Percentiles rank a stretch among this genome's conserved stretches.
Conservation (phyloP, 2,329 filamentous ascomycete species). For the Plectosphaerella cucumerina region DNA sequence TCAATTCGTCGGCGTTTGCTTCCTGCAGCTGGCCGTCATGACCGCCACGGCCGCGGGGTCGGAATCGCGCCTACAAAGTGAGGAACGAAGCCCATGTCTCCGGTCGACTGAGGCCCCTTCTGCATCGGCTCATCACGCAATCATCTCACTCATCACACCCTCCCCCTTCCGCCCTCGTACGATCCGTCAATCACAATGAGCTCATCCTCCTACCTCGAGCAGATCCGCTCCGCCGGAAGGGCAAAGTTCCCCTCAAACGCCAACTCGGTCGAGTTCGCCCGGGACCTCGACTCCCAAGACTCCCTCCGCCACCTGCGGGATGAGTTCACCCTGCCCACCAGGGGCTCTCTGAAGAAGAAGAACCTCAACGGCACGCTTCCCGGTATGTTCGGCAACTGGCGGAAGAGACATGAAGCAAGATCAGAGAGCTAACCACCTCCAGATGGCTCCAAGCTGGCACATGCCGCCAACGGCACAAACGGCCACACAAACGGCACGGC, state of each 20-base stretch:
- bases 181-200: slow-evolving; percentile 25
- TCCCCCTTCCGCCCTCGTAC: not conserved
- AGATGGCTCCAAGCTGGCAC: slow-evolving; percentile 6
- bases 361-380: slow-evolving; percentile 43
- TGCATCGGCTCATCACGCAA: not conserved
- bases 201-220: slow-evolving; percentile 30
- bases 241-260: slow-evolving; percentile 44
- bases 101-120: not conserved
- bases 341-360: slow-evolving; percentile 63
- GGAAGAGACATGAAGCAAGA: not conserved
- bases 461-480: slow-evolving; percentile 14
- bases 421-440: no score
- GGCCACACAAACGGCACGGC: slow-evolving; percentile 15
- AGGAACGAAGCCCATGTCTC: slow-evolving; percentile 5
- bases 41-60: not conserved
- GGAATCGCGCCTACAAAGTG: slow-evolving; percentile 11
- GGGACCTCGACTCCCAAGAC: slow-evolving; percentile 55
- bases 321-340: slow-evolving; percentile 76
- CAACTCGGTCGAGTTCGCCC: slow-evolving; percentile 43
- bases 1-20: not conserved
- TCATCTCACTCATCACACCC: not conserved
- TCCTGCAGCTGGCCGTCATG: not conserved
- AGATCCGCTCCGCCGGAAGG: slow-evolving; percentile 34
- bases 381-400: slow-evolving; percentile 22
- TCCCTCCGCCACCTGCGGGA: slow-evolving; percentile 56